Evolutionary conservation across 2,329 filamentous ascomycete species (phyloP).

Genomic region (Torrubiella hemipterigena): DNA sequence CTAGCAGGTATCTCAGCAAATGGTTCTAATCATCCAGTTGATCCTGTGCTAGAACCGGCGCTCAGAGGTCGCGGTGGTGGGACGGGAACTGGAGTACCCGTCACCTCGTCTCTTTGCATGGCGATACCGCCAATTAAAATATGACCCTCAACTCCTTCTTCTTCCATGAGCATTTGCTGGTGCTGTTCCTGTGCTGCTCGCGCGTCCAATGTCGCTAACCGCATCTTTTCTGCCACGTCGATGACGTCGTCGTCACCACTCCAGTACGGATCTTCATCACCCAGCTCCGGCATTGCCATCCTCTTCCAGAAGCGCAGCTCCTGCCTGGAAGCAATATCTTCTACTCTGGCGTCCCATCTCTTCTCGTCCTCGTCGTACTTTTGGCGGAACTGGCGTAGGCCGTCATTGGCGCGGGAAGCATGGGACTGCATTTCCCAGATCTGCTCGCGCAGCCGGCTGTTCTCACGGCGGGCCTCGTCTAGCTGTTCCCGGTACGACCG

Average conservation of each 20-base stretch:
- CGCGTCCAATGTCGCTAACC: constrained; percentile 36
- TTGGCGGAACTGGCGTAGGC: constrained; percentile 43
- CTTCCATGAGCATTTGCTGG: constrained; percentile 18
- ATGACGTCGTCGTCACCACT: constrained; percentile 55
- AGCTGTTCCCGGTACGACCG: constrained; percentile 52
- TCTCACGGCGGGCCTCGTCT: constrained; percentile 53
- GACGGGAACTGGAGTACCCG: constrained; percentile 12
- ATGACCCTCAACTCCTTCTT: constrained; percentile 12
- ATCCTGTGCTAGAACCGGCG: constrained; percentile 29
- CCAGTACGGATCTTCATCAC: constrained; percentile 49
- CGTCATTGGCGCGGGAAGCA: constrained; percentile 44
- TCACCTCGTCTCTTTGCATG: constrained; percentile 25
- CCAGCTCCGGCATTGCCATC: constrained; percentile 49
- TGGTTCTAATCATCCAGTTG: constrained; percentile 13
- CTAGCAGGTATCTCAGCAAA: neutral
- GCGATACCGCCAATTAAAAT: constrained; percentile 25
- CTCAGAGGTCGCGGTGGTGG: constrained; percentile 25
- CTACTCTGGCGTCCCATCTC: constrained; percentile 40
- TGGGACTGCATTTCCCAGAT: constrained; percentile 56
- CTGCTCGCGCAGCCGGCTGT: constrained; percentile 49
- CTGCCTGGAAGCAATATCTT: constrained; percentile 40
- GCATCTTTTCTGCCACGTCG: constrained; percentile 46
- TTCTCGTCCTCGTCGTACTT: constrained; percentile 43
- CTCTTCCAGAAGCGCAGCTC: constrained; percentile 56
- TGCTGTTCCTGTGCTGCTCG: constrained; percentile 27